Evolutionary conservation across 257 asterid genomes (phyloP).

Genomic region (Solanum bukasovii): DNA sequence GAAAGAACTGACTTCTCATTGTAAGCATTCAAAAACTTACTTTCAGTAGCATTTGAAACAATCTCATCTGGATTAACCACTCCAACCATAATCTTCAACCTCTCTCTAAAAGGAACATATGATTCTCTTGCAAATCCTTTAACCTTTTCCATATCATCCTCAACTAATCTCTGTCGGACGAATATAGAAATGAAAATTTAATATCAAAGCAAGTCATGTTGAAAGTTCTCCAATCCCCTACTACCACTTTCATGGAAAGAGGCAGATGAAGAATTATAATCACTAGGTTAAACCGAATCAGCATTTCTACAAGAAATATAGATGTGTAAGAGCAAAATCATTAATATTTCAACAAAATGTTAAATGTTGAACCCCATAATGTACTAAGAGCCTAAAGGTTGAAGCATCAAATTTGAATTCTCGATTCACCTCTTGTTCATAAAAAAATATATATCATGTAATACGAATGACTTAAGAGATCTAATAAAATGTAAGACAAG

Average conservation of each 20-base stretch:
- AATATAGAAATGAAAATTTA: neutral
- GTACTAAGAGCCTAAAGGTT: neutral
- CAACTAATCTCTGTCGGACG: slow-evolving; percentile 43
- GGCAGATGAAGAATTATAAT: neutral
- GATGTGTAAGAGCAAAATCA: neutral
- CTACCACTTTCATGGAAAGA: neutral
- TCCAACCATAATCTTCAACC: slow-evolving; percentile 81
- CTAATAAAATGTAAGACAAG: neutral
- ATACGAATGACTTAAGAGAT: neutral
- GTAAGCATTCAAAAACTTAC: slow-evolving; percentile 69
- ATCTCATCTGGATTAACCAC: slow-evolving; percentile 70
- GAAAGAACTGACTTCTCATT: slow-evolving; percentile 86
- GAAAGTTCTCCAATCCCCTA: neutral
- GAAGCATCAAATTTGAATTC: neutral
- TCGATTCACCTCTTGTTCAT: neutral
- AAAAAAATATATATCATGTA: neutral
- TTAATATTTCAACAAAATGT: neutral
- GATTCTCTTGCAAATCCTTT: slow-evolving; percentile 64
- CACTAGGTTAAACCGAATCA: neutral
- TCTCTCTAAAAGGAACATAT: slow-evolving; percentile 55
- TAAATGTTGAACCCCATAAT: neutral
- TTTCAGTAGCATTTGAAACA: slow-evolving; percentile 58
- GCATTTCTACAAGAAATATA: neutral
- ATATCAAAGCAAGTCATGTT: neutral
- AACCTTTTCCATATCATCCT: slow-evolving; percentile 60